A percentile compares a stretch with the other conserved stretches of the same genome.
Conservation (phyloP, 202 grass and related monocot species). For the Schoenoplectus tabernaemontani region DNA sequence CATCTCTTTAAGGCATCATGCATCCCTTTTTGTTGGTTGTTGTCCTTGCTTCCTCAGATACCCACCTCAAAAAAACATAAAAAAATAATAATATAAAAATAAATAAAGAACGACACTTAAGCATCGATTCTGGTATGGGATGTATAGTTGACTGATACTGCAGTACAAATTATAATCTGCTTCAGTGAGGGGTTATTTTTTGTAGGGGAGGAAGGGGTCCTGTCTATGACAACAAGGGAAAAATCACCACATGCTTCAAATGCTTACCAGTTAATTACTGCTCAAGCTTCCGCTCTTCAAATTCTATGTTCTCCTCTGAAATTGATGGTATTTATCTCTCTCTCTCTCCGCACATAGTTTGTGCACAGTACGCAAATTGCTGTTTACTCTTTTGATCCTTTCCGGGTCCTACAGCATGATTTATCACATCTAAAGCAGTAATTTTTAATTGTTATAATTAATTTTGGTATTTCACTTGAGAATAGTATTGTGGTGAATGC, state of each 20-base stretch:
- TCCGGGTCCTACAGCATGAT: background rate
- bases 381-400: background rate
- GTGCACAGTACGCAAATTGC: background rate
- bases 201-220: constrained; percentile 87
- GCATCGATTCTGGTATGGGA: background rate
- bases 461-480: constrained; percentile 76
- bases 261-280: constrained; percentile 89
- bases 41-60: background rate
- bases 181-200: background rate
- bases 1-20: background rate
- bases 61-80: background rate
- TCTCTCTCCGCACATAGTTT: background rate
- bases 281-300: constrained; percentile 71
- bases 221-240: constrained; percentile 88
- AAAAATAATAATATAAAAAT: background rate
- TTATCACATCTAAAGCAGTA: background rate
- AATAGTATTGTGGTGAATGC: constrained; percentile 63
- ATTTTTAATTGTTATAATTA: background rate
- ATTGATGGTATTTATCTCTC: constrained; percentile 61
- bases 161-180: background rate
- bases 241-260: constrained; percentile 85
- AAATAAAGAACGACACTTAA: background rate
- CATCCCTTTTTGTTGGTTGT: background rate
- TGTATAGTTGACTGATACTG: background rate
- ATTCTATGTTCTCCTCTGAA: constrained; percentile 27